Base-by-base conservation (phyloP, 257 asterid genomes). In the Agastache rugosa region DNA sequence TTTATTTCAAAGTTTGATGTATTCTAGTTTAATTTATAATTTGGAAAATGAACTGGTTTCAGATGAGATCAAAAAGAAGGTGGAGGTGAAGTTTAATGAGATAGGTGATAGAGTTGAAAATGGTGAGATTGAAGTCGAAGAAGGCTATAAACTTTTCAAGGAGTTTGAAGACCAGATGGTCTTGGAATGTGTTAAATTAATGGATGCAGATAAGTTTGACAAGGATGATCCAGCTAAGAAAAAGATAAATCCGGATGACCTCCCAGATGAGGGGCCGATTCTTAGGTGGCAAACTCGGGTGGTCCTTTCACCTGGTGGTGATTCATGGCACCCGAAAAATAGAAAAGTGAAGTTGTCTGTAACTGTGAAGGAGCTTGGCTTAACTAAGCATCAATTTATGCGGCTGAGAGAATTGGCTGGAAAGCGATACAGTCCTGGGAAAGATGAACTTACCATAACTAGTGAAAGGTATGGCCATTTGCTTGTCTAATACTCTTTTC, bases 321-420 rank as follows among this genome's bases (percentile, higher is more conserved):
- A 94, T 81, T 83, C 96, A 71, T 94, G 98, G 99, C 99, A 94
- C 75, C 97, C 98, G 0, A 92, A 92, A 79, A 90, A 92, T 59
- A 81, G 98, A 62, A 87, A 86, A 87, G 99, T 87, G 35, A 90
- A 89, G 83, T 45, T 92, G 82, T 77, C 92, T 75, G 93, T 87
- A 61, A 87, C 96, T 10, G 99, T 94, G 55, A 89, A 90, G 82
- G 97, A 90, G 86, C 85, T 90, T 48, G 99, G 96, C 53, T 80
- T 94, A 16, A 86, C 93, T 5, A 92, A 88, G 81, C 87, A 86
- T 85, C 97, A 92, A 50, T 88, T 83, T 72, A 27, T 84, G 53
- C 88, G 97, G 69, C 85, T 94, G 47, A 92, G 93, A 75, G 99
- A 83, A 80, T 83, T 94, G 88, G 93, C 80, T 41, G 97, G 97